Evolutionary conservation across 805 yeast genomes (phyloP).

Genomic region (Tetrapisispora fleetii): DNA sequence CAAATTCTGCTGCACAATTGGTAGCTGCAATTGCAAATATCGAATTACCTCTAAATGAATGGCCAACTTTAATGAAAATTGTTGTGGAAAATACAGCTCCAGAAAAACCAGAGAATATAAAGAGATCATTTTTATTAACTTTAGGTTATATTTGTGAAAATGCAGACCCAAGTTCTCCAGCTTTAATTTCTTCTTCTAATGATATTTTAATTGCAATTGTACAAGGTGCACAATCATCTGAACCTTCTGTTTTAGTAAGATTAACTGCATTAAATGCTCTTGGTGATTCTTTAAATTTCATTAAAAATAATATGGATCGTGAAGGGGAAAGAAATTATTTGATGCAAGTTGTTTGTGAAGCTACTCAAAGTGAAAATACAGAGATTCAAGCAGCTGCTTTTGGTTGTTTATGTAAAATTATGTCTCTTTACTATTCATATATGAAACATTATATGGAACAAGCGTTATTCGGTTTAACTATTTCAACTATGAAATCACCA

Average conservation of each 20-base stretch:
- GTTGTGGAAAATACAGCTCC: conserved; percentile 81
- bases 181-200: conserved; percentile 73
- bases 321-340: conserved; percentile 95
- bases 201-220: conserved; percentile 92
- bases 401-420: conserved; percentile 87
- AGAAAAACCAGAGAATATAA: conserved; percentile 67
- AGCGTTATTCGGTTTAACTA: conserved; percentile 84
- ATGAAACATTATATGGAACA: conserved; percentile 97
- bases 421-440: conserved; percentile 77
- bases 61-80: conserved; percentile 78
- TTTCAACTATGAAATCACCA: conserved; percentile 76
- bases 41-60: conserved; percentile 77
- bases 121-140: conserved; percentile 77
- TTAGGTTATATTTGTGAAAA: conserved; percentile 95
- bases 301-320: conserved; percentile 75
- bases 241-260: conserved; percentile 65
- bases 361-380: conserved; percentile 78
- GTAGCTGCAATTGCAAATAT: conserved; percentile 96
- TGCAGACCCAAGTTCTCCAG: conserved; percentile 68
- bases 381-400: conserved; percentile 90
- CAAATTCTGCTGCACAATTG: conserved; percentile 82
- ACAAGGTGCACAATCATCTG: conserved; percentile 86
- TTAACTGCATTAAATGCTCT: conserved; percentile 87
- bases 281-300: conserved; percentile 82
- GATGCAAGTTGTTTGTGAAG: conserved; percentile 98